Evolutionary conservation across 2,329 filamentous ascomycete genomes (phyloP).

Genomic region (Furcasterigmium furcatum): DNA sequence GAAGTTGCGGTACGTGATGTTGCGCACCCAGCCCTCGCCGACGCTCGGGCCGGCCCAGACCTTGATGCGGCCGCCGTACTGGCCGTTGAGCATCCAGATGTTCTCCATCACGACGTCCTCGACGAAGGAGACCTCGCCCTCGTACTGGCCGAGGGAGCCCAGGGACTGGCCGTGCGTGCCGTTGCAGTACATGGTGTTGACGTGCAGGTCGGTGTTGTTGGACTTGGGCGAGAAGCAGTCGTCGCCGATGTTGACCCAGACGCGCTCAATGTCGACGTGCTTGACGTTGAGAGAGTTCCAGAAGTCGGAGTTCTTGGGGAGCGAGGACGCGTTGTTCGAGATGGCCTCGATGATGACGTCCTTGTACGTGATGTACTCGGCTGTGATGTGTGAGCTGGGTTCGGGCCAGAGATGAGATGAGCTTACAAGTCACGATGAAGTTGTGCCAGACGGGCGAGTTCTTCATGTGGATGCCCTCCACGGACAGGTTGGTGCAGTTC

Average conservation of each 20-base stretch:
- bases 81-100: conserved; percentile 43
- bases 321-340: conserved; percentile 54
- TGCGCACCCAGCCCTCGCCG: conserved; percentile 54
- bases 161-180: conserved; percentile 59
- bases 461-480: conserved; percentile 56
- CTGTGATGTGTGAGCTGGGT: conserved; percentile 7
- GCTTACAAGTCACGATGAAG: conserved; percentile 52
- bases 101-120: conserved; percentile 55
- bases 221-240: conserved; percentile 64
- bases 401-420: background rate
- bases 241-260: conserved; percentile 58
- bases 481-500: conserved; percentile 54
- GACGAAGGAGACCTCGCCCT: conserved; percentile 32
- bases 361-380: conserved; percentile 48
- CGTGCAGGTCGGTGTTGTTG: conserved; percentile 55
- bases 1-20: conserved; percentile 59
- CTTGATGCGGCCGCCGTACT: conserved; percentile 61
- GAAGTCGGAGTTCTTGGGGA: conserved; percentile 61
- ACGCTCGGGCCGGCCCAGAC: conserved; percentile 55
- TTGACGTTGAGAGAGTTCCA: conserved; percentile 14
- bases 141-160: conserved; percentile 58
- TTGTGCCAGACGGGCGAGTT: conserved; percentile 64
- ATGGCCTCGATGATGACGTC: conserved; percentile 51
- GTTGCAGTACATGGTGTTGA: conserved; percentile 58
- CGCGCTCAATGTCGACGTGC: conserved; percentile 10